Evolutionary conservation across 257 asterid genomes (phyloP), one percentile per base, ranked within the genome.

Genomic region (Salvia splendens): DNA sequence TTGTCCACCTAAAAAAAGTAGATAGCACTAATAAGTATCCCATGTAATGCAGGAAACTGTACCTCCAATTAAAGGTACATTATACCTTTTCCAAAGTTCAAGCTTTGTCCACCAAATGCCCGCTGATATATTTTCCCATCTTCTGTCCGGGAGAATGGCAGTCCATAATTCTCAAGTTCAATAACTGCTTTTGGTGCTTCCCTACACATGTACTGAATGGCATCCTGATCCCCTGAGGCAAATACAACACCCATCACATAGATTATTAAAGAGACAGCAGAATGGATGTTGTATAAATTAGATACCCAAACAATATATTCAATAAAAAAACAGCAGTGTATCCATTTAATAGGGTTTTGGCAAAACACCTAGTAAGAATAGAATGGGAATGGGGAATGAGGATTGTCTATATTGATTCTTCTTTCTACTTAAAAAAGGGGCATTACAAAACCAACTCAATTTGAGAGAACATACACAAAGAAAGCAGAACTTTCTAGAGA

Each of bases 71-170:
- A 65, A 69, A 30, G 57, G 59, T 50, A 35, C 28, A 40, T 43
- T 45, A 47, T 71, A 84, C 98, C 99, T 82, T 93, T 93, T 75
- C 99, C 99, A 69, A 88, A 93, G 76, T 93, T 69, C 60, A 90
- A 82, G 79, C 97, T 90, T 83, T 93, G 97, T 65, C 99, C 97
- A 79, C 99, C 99, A 84, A 93, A 93, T 61, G 99, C 99, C 57
- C 99, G 96, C 53, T 93, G 99, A 75, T 93, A 93, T 68, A 93
- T 93, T 76, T 81, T 93, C 15, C 99, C 99, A 58, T 93, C 97
- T 77, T 93, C 99, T 33, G 99, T 93, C 69, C 96, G 82, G 60
- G 99, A 93, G 81, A 93, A 93, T 70, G 99, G 99, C 62, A 90
- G 80, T 65, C 99, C 96, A 64, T 86, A 91, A 73, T 91, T 86